Base-by-base conservation (phyloP, 768 basidiomycete species). In the Gloeopeniophorella convolvens region DNA sequence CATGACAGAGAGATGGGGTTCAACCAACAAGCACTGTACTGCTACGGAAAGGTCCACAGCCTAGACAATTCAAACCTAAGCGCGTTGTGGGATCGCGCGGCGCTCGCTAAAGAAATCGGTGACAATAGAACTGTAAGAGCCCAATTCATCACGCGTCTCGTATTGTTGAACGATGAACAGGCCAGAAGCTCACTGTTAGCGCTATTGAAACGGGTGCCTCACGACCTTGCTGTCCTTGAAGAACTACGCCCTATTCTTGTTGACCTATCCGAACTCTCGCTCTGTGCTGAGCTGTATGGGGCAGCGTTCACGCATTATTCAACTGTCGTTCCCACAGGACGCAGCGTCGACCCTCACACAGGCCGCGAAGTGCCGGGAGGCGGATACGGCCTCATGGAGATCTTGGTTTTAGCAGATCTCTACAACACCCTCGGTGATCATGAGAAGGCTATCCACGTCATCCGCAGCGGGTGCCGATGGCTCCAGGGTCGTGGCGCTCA, bases 21-120 rank as follows among this genome's bases (percentile, higher is more conserved):
- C 52, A 76, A 80, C 37, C 86, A 92, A 51, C 92, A 97, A 65
- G 89, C 91, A 2, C 64, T 96, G 30, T 97, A 97, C 62, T 98
- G 95, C 62, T 89, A 88, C 62, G 75, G 85, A 0, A 94, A 96
- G 62, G 79, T 88, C 1, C 77, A 84, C 59, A 80, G 76, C 50
- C 70, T 88, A 20, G 85, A 95, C 61, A 86, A 89, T 1, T 73
- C 75, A 7, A 93, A 97, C 56, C 78, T 89, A 13, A 82, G 87
- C 51, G 86, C 89, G 4, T 74, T 91, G 13, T 96, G 90, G 89
- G 93, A 97, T 58, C 79, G 91, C 2, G 91, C 92, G 0, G 73
- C 78, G 4, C 74, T 95, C 11, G 83, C 90, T 1, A 84, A 83
- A 58, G 82, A 88, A 56, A 77, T 83, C 26, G 82, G 82, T 3